A percentile compares a stretch with the other conserved stretches of the same genome.
phyloP scores from a whole-genome alignment of 1,284 basidiomycete species.

The Puccinia brachypodii region DNA sequence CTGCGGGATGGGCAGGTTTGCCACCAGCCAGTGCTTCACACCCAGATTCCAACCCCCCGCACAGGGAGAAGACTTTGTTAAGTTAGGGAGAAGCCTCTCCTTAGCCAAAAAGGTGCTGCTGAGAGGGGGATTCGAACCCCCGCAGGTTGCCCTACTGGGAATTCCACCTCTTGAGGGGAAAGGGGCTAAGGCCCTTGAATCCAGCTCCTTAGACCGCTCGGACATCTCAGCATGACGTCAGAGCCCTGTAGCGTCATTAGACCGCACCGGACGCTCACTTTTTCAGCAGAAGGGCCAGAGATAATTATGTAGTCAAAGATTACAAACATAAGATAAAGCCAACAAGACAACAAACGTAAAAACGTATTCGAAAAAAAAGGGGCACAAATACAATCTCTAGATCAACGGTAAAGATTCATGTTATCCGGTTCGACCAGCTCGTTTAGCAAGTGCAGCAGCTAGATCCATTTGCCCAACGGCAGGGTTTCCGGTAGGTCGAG shows the following conservation, averaged over 20 bases:
- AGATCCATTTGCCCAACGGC: conserved; percentile 71
- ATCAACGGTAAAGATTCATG: background rate
- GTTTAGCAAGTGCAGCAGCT: conserved; percentile 63
- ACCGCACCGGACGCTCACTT: too few species aligned
- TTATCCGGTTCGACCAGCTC: conserved; percentile 38
- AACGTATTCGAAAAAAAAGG: background rate
- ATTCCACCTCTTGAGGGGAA: background rate
- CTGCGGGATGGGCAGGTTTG: too few species aligned
- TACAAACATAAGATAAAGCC: background rate
- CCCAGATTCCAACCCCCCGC: too few species aligned
- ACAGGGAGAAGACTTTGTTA: too few species aligned
- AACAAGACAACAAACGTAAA: background rate
- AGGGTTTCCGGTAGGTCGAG: conserved; percentile 63
- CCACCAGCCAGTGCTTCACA: too few species aligned
- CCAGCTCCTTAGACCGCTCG: conserved; percentile 49
- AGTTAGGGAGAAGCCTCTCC: too few species aligned
- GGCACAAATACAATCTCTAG: background rate
- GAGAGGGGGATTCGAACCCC: conserved; percentile 43
- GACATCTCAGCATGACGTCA: conserved; percentile 40
- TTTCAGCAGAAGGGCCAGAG: too few species aligned
- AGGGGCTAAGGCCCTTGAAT: conserved; percentile 27
- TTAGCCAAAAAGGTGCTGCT: conserved; percentile 21
- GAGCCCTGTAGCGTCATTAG: too few species aligned
- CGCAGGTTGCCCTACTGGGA: conserved; percentile 38
- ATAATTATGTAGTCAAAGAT: background rate